These are phyloP conservation scores for Syzygium oleosum DNA, from an alignment of 345 rosid species.

Conservation along the genomic window DNA sequence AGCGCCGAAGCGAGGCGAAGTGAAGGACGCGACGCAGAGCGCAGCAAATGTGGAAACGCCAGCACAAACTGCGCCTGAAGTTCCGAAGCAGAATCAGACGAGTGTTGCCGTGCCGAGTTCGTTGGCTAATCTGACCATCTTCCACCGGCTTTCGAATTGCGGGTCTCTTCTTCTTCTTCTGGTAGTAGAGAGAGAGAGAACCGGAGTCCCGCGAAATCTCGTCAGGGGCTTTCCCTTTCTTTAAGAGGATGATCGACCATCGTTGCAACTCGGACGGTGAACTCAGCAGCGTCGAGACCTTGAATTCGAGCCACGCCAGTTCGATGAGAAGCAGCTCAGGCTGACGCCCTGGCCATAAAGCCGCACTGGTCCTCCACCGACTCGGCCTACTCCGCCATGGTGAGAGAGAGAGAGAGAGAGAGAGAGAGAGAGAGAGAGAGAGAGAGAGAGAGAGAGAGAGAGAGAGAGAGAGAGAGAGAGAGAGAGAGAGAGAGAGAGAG, in stretches of 20 bases:
- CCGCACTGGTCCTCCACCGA: conserved; percentile 52
- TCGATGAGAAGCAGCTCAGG: conserved; percentile 41
- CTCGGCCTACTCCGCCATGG: conserved; percentile 53
- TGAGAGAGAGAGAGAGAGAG: too few species aligned
- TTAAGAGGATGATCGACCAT: conserved; percentile 1
- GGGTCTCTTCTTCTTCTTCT: neutral
- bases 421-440: too few species aligned
- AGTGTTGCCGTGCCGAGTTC: conserved; percentile 3
- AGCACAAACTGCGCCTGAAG: neutral
- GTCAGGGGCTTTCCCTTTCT: neutral
- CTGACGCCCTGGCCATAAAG: conserved; percentile 1
- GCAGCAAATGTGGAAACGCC: neutral
- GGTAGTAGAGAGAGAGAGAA: neutral
- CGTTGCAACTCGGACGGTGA: conserved; percentile 14
- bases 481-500: too few species aligned
- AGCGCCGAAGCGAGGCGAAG: neutral
- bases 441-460: too few species aligned
- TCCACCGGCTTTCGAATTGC: neutral
- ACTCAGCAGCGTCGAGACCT: conserved; percentile 15
- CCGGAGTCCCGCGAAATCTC: neutral
- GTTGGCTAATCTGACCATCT: neutral
- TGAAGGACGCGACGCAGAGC: neutral
- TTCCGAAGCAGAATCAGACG: neutral
- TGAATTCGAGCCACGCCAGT: conserved; percentile 13
- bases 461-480: too few species aligned